A percentile compares a stretch with the other conserved stretches of the same genome.
Conservation (phyloP, 148 eudicot genomes). For the Vaccinium vitisidaea region DNA sequence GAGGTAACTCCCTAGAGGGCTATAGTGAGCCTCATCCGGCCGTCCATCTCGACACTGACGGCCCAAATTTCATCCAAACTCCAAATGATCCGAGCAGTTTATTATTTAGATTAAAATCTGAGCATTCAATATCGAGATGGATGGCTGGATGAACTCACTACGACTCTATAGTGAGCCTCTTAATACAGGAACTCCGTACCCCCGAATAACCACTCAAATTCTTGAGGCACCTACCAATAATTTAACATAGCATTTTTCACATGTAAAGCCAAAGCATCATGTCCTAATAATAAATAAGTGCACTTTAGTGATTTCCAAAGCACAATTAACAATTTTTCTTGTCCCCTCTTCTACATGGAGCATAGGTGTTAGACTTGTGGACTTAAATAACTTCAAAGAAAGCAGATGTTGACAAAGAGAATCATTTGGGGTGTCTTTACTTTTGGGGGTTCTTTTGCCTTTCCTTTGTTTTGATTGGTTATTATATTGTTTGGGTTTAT, state of each 20-base stretch:
- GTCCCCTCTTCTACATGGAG: background rate
- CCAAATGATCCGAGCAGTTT: no score
- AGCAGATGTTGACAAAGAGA: constrained; percentile 7
- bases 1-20: no score
- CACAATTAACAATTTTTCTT: background rate
- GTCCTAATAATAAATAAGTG: background rate
- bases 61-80: no score
- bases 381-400: background rate
- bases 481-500: background rate
- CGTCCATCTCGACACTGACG: no score
- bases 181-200: no score
- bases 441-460: constrained; percentile 8
- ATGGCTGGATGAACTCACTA: no score
- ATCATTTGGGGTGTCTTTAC: constrained; percentile 9
- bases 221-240: background rate
- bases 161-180: no score
- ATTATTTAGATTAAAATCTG: no score
- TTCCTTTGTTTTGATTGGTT: background rate
- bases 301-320: constrained; percentile 3
- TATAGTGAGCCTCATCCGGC: no score
- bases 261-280: constrained; percentile 1
- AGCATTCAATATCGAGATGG: no score
- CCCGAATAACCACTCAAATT: no score
- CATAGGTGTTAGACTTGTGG: background rate
- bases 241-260: constrained; percentile 3